phyloP scores from a whole-genome alignment of 305 asterid genomes.

The Fraxinus floribunda region DNA sequence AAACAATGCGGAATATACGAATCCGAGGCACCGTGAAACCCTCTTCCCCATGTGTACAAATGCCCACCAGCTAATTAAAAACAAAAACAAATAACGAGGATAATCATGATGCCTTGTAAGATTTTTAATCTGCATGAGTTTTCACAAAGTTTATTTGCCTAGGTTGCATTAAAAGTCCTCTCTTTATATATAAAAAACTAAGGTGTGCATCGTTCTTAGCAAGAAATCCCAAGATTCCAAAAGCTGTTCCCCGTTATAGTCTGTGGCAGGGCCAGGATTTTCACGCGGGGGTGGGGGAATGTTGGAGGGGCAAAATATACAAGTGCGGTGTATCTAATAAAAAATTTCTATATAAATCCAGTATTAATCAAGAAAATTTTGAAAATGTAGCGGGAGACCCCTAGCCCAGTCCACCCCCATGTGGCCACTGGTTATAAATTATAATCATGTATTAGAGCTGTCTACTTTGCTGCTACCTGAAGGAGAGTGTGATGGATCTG shows the following conservation, averaged over 20 bases:
- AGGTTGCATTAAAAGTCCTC: background rate
- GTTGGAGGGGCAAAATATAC: background rate
- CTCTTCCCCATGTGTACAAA: conserved; percentile 86
- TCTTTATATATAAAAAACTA: background rate
- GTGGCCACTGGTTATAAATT: background rate
- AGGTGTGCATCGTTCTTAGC: background rate
- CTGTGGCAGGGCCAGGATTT: background rate
- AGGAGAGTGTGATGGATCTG: background rate
- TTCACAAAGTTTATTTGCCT: background rate
- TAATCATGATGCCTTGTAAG: background rate
- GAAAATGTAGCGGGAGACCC: background rate
- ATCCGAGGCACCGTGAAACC: conserved; percentile 51
- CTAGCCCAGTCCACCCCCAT: background rate
- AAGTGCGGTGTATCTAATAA: background rate
- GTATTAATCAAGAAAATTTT: background rate
- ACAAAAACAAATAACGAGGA: conserved; percentile 5
- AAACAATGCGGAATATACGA: conserved; percentile 39
- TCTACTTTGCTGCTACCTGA: background rate
- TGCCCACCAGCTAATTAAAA: conserved; percentile 52
- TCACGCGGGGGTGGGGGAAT: background rate
- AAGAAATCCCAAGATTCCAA: background rate
- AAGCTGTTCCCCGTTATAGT: background rate
- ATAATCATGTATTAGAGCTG: background rate
- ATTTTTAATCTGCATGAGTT: background rate
- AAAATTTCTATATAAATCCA: background rate